A percentile compares a stretch with the other conserved stretches of the same genome.
Evolutionary conservation across 331 rosid genomes (phyloP).

Genomic region (Malus hybrid): DNA sequence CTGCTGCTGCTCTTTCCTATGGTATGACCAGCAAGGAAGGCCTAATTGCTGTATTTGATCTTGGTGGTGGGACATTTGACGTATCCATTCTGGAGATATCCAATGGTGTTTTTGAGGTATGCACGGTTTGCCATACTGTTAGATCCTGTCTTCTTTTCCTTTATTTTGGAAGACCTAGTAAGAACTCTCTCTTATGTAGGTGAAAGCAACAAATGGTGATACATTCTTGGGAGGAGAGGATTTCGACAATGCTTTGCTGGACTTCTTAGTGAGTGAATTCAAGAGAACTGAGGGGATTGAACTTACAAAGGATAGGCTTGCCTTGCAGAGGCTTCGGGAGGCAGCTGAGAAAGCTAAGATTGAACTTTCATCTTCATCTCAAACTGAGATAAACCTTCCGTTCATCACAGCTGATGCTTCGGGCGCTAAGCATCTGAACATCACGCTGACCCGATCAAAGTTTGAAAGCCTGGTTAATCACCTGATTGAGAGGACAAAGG

Average conservation of each 20-base stretch:
- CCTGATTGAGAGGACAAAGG: slow-evolving; percentile 73
- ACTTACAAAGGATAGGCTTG: slow-evolving; percentile 75
- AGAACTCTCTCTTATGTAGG: slow-evolving; percentile 35
- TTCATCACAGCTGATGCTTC: slow-evolving; percentile 90
- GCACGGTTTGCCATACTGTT: not conserved
- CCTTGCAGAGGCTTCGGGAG: slow-evolving; percentile 84
- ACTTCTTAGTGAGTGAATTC: slow-evolving; percentile 65
- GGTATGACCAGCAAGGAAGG: slow-evolving; percentile 98
- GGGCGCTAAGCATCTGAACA: slow-evolving; percentile 80
- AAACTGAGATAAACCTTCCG: slow-evolving; percentile 79
- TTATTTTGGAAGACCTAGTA: not conserved
- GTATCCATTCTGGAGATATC: slow-evolving; percentile 97
- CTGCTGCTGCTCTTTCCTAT: slow-evolving; percentile 97
- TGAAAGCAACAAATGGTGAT: slow-evolving; percentile 86
- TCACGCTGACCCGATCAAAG: slow-evolving; percentile 71
- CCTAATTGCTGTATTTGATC: slow-evolving; percentile 83
- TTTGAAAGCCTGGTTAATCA: slow-evolving; percentile 59
- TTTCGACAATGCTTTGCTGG: slow-evolving; percentile 65
- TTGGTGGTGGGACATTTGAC: slow-evolving; percentile 98
- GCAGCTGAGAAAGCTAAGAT: slow-evolving; percentile 92
- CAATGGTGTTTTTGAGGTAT: slow-evolving; percentile 93
- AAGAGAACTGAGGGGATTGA: slow-evolving; percentile 64
- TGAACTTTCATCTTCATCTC: slow-evolving; percentile 78
- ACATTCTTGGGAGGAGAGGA: slow-evolving; percentile 91
- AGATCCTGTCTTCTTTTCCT: not conserved